Conservation (phyloP, 306 rosid species). For the Carpinus viminea region DNA sequence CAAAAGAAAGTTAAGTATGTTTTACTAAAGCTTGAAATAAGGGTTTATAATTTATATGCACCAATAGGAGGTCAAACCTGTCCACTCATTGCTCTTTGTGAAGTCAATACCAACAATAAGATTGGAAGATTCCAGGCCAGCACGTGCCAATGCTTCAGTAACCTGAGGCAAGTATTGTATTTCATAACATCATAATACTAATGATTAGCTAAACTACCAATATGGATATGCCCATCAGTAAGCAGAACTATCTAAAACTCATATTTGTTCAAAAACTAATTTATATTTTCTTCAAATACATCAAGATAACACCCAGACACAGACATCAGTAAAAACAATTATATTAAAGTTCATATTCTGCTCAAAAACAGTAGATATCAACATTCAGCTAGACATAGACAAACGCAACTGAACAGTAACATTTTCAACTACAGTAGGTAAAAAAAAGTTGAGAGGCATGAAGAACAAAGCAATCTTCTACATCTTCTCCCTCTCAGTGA, state of each 20-base stretch:
- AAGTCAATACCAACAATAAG: conserved; percentile 95
- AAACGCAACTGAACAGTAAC: background rate
- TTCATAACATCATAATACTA: conserved; percentile 16
- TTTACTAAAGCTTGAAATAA: conserved; percentile 5
- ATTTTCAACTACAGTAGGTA: background rate
- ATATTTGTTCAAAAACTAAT: background rate
- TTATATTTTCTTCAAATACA: background rate
- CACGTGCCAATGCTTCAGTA: conserved; percentile 72
- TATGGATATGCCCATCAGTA: conserved; percentile 6
- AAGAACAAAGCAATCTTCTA: background rate
- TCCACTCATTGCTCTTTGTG: conserved; percentile 99
- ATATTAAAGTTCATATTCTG: background rate
- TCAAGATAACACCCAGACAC: conserved; percentile 9
- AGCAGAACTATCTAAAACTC: conserved; percentile 2
- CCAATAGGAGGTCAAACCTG: conserved; percentile 60
- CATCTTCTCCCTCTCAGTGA: background rate
- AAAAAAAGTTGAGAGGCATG: background rate
- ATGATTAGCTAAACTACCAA: conserved; percentile 13
- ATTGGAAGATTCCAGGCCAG: conserved; percentile 95
- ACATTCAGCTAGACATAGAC: background rate
- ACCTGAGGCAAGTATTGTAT: conserved; percentile 53
- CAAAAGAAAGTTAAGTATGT: conserved; percentile 28
- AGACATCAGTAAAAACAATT: background rate
- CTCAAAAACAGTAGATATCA: background rate
- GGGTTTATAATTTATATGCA: background rate